These are phyloP conservation scores for Avicennia marina DNA, from an alignment of 257 asterid species.

Conservation along the genomic window DNA sequence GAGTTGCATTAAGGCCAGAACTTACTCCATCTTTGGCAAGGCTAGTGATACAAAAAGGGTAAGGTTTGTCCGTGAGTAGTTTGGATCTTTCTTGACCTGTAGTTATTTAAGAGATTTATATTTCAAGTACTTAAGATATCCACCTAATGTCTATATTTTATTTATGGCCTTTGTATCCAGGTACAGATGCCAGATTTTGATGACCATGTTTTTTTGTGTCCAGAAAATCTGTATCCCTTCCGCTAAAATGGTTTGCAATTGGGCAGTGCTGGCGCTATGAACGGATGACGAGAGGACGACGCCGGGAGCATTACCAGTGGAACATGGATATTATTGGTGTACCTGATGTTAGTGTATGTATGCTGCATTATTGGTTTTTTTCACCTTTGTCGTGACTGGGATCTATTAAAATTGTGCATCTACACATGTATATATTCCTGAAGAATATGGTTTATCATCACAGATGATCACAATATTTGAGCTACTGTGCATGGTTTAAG, in stretches of 20 bases:
- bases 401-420: no score
- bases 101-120: background rate
- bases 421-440: no score
- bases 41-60: slow-evolving; percentile 98
- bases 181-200: slow-evolving; percentile 53
- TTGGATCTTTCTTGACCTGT: slow-evolving; percentile 3
- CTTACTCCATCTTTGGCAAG: slow-evolving; percentile 97
- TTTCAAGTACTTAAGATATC: background rate
- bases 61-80: slow-evolving; percentile 2
- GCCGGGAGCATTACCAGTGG: slow-evolving; percentile 98
- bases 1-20: slow-evolving; percentile 98
- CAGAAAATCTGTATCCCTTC: slow-evolving; percentile 96
- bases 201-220: slow-evolving; percentile 55
- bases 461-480: no score
- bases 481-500: no score
- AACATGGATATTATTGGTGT: slow-evolving; percentile 98
- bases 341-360: no score
- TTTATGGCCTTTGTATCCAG: slow-evolving; percentile 40
- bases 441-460: no score
- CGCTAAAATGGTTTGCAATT: slow-evolving; percentile 93
- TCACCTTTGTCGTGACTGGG: no score
- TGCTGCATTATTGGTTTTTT: no score
- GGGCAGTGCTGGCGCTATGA: slow-evolving; percentile 99
- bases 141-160: slow-evolving; percentile 23
- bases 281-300: slow-evolving; percentile 95